A percentile compares a stretch with the other conserved stretches of the same genome.
Conservation (phyloP, 2,329 filamentous ascomycete genomes). For the Tolypocladium nubicola region DNA sequence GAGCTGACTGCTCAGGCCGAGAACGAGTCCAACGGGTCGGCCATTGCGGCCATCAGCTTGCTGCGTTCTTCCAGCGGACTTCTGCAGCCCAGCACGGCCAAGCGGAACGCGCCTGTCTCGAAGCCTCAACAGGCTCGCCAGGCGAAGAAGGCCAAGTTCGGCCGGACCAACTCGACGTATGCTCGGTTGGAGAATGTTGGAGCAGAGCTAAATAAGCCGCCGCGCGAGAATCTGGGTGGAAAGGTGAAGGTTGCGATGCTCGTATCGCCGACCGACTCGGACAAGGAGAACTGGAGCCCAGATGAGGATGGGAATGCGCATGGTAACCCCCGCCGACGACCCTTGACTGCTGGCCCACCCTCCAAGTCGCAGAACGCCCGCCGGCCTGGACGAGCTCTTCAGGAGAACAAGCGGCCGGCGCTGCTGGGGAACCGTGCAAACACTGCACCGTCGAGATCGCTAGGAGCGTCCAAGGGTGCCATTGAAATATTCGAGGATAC, state of each 20-base stretch:
- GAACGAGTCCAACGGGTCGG: constrained; percentile 69
- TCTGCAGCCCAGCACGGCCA: constrained; percentile 47
- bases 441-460: constrained; percentile 27
- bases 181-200: constrained; percentile 43
- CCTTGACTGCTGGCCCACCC: constrained; percentile 21
- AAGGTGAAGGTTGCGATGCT: constrained; percentile 30
- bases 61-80: constrained; percentile 56
- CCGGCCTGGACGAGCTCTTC: constrained; percentile 28
- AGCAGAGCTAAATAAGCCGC: constrained; percentile 14
- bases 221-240: constrained; percentile 10
- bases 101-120: constrained; percentile 47
- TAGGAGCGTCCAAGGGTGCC: constrained; percentile 18
- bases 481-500: constrained; percentile 44
- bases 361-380: constrained; percentile 23
- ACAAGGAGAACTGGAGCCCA: constrained; percentile 86
- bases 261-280: constrained; percentile 53
- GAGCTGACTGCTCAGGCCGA: constrained; percentile 73
- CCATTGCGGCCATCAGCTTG: constrained; percentile 70
- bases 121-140: constrained; percentile 20
- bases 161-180: constrained; percentile 49
- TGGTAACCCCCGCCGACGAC: constrained; percentile 19
- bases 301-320: constrained; percentile 34
- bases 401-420: constrained; percentile 25
- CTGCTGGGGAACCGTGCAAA: constrained; percentile 26
- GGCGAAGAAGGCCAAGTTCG: constrained; percentile 53